Base-by-base conservation (phyloP, 2,329 filamentous ascomycete genomes). In the Aureobasidium sp. region DNA sequence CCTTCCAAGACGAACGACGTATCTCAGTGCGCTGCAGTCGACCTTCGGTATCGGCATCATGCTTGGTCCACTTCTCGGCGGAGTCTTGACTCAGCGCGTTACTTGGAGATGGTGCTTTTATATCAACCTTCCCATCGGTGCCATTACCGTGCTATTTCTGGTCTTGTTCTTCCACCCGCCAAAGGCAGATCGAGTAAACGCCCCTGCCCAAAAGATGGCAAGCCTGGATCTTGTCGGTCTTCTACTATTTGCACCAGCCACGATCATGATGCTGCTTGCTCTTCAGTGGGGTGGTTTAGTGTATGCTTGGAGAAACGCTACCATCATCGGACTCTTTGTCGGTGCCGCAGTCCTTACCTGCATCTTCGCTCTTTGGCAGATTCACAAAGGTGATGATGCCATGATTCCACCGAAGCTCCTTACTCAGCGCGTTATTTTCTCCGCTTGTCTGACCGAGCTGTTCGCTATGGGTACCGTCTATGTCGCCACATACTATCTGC, bases 61-160 rank as follows among this genome's bases (percentile, higher is more conserved):
- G 15, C 70, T 76, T 7, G 78, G 78, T 9, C 78, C 78, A 11
- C 65, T 79, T 11, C 67, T 80, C 0, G 78, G 77, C 2, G 77
- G 77, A n/a, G 74, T 70, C 0, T 75, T 79, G 51, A 78, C 77
- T 2, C 70, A 76, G 11, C 62, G 73, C 42, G 71, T 75, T 0
- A 71, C 69, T 11, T 79, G 77, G 77, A 66, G 76, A 56, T 76
- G 72, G 72, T 63, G 62, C 39, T 63, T 80, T 70, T 81, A 77
- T 61, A 81, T 83, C 68, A 83, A 80, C 63, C 70, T 81, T 1
- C 78, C 78, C 0, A 73, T 81, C 48, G 78, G 78, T 1, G 62
- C 44, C 5, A 29, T 61, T 11, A 56, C 49, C 6, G 47, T 53
- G 17, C 65, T 49, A 0, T 62, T 64, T 47, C 17, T 58, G 9